These are phyloP conservation scores for Tolypocladium inflatum DNA, from an alignment of 2,329 filamentous ascomycete genomes.

Conservation along the genomic window DNA sequence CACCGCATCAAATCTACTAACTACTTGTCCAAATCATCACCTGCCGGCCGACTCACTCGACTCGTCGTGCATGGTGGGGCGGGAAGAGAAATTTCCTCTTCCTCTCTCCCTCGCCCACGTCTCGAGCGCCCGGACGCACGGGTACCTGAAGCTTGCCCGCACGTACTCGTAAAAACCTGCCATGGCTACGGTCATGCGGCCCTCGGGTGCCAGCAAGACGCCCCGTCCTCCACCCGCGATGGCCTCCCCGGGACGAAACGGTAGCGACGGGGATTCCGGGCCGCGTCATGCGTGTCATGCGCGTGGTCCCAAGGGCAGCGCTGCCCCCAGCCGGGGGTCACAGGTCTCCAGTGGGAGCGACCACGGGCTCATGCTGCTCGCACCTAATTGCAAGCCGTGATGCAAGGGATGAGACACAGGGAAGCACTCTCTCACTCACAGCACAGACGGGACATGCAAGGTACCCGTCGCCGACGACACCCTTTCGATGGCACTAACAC, in stretches of 20 bases:
- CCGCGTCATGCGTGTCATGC: background rate
- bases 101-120: background rate
- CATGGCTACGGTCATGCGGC: background rate
- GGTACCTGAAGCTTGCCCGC: background rate
- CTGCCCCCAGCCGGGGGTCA: background rate
- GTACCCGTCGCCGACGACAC: background rate
- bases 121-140: background rate
- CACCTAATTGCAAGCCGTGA: background rate
- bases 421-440: background rate
- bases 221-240: too few relatives aligned
- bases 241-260: background rate
- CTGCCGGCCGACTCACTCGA: background rate
- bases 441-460: background rate
- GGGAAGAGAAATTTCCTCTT: background rate
- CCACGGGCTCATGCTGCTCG: background rate
- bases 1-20: background rate
- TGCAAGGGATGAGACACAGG: background rate
- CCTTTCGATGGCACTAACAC: background rate
- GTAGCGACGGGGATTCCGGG: background rate
- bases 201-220: background rate
- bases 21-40: background rate
- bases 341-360: background rate
- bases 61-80: background rate
- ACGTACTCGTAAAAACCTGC: background rate
- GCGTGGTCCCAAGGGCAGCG: background rate